These are phyloP conservation scores for Neofusicoccum ribis DNA, from an alignment of 2,329 filamentous ascomycete genomes.

Conservation along the genomic window DNA sequence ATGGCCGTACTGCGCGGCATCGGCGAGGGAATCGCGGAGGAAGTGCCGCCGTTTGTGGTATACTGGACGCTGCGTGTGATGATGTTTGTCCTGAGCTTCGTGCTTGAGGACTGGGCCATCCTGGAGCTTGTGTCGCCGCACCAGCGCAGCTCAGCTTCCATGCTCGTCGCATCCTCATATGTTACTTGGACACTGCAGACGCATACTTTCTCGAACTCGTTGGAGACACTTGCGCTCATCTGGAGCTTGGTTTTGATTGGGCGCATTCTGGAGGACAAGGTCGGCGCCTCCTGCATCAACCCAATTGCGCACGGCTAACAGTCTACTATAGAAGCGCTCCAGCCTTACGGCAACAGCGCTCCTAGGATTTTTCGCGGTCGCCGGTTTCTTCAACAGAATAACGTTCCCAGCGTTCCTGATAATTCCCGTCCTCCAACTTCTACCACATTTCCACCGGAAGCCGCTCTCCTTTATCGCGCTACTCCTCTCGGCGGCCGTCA, in stretches of 20 bases:
- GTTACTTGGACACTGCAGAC: conserved; percentile 99
- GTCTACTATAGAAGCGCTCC: conserved; percentile 63
- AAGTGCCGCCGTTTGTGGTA: conserved; percentile 77
- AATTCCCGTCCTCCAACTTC: conserved; percentile 76
- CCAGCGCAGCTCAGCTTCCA: conserved; percentile 62
- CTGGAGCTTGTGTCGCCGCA: conserved; percentile 82
- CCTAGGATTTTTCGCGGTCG: conserved; percentile 77
- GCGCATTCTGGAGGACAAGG: conserved; percentile 77
- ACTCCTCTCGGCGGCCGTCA: conserved; percentile 64
- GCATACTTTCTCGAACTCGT: conserved; percentile 96
- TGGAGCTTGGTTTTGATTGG: conserved; percentile 93
- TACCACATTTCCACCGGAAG: conserved; percentile 81
- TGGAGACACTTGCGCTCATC: conserved; percentile 88
- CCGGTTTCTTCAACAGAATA: conserved; percentile 93
- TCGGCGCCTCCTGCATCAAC: conserved; percentile 45
- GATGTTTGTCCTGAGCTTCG: conserved; percentile 95
- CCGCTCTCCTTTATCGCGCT: conserved; percentile 64
- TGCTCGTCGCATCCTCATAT: conserved; percentile 92
- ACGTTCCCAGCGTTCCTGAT: conserved; percentile 93
- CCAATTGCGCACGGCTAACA: conserved; percentile 32
- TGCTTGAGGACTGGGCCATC: conserved; percentile 96
- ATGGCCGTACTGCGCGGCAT: conserved; percentile 93
- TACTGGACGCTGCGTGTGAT: conserved; percentile 86
- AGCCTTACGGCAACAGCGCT: conserved; percentile 74
- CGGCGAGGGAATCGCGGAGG: conserved; percentile 81